Evolutionary conservation across 306 rosid species (phyloP), one percentile per base, ranked within the genome.

Genomic region (Cicer chorassanicum): DNA sequence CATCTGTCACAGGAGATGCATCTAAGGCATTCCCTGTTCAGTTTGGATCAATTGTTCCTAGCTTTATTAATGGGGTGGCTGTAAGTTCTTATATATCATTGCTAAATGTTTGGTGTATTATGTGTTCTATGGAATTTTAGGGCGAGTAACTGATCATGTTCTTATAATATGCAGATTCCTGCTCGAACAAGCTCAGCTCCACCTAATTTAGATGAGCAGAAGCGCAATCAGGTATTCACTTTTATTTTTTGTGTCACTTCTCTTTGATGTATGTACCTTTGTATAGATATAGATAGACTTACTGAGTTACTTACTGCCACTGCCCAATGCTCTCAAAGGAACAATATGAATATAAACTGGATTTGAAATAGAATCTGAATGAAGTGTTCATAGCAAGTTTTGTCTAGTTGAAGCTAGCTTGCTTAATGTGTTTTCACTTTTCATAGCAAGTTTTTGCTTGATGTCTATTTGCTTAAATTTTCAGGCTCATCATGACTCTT

Each of bases 171-270:
- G 73, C 86, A 95, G 99, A 79, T 95, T 84, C 98, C 98, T 54
- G 92, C 96, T 72, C 90, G 98, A 59, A 95, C 99, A 16, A 90
- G 87, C 87, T 95, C 99, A 74, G 98, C 97, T 34, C 99, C 99
- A 75, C 98, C 99, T 48, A 92, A 92, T 89, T 77, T 95, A 83
- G 97, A 90, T 69, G 98, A 95, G 83, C 99, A 92, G 86, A 89
- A 89, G 83, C 87, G 82, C 62, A 96, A 86, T 50, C 98, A 92
- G 90, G 99, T 92, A 64, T 76, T 70, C 51, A 14, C 18, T 19
- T 68, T 36, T 5, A 42, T 65, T 48, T 48, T 55, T 13, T 61
- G 65, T 1, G 40, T 13, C 38, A 6, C 13, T 39, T 73, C 56
- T 56, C 49, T 13, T 43, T 57, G n/a, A 29, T 45, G 71, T 53